These are phyloP conservation scores for Fusarium tricinctum DNA, from an alignment of 2,329 filamentous ascomycete species.

Conservation along the genomic window DNA sequence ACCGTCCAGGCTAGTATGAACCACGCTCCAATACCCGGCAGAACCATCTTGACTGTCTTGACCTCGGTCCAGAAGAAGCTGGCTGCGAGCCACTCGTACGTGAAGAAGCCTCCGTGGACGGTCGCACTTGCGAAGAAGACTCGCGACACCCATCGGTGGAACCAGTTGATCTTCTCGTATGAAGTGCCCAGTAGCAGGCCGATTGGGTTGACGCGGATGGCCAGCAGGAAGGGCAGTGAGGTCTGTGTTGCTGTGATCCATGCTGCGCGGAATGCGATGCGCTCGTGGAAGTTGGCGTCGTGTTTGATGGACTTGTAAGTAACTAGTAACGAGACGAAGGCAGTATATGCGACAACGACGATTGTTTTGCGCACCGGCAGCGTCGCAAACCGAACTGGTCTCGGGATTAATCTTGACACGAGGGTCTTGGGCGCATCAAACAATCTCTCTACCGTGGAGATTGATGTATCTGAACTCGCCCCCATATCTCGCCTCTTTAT, in stretches of 20 bases:
- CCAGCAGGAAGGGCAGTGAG: constrained; percentile 44
- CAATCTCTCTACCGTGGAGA: constrained; percentile 35
- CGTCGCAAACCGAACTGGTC: constrained; percentile 28
- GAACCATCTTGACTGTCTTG: constrained; percentile 47
- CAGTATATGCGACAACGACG: constrained; percentile 36
- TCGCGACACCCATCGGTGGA: constrained; percentile 45
- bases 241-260: constrained; percentile 48
- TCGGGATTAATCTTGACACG: constrained; percentile 9
- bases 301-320: constrained; percentile 49
- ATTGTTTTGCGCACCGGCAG: constrained; percentile 39
- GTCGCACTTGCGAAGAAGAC: constrained; percentile 47
- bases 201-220: constrained; percentile 46
- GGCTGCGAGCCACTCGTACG: constrained; percentile 44
- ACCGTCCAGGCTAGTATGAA: constrained; percentile 47
- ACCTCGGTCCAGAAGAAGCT: constrained; percentile 48
- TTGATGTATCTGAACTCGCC: constrained; percentile 25
- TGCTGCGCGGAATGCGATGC: constrained; percentile 48
- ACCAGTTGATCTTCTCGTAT: constrained; percentile 49
- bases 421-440: constrained; percentile 33
- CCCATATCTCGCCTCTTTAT: constrained; percentile 36
- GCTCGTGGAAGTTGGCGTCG: constrained; percentile 46
- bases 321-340: constrained; percentile 41
- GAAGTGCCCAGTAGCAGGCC: constrained; percentile 44
- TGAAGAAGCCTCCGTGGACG: constrained; percentile 47
- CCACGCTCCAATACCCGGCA: constrained; percentile 49